These are phyloP conservation scores for Colletotrichum aenigma DNA, from an alignment of 2,329 filamentous ascomycete species.

Conservation along the genomic window DNA sequence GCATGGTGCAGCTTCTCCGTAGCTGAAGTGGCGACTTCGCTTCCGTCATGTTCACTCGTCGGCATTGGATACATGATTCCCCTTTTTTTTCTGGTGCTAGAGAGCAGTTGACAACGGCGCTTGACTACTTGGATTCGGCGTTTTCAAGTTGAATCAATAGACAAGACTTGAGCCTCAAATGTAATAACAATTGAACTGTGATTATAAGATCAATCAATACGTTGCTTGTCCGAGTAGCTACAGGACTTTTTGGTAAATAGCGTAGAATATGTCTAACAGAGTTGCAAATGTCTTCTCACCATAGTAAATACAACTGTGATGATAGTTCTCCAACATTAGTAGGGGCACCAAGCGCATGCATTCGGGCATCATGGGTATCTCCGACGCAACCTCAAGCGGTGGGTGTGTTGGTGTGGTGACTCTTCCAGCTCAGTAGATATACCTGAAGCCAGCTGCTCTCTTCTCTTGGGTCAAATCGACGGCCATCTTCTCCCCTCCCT, in stretches of 20 bases:
- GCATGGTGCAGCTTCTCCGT: neutral
- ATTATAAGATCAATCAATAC: neutral
- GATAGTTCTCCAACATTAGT: neutral
- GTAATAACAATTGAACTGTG: neutral
- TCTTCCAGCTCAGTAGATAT: slow-evolving; percentile 28
- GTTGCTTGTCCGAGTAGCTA: neutral
- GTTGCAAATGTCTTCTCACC: neutral
- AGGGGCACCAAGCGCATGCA: neutral
- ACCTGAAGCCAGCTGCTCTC: slow-evolving; percentile 31
- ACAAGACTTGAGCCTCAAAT: neutral
- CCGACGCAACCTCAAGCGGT: neutral
- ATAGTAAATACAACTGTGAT: neutral
- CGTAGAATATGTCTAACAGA: neutral
- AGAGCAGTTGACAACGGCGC: neutral
- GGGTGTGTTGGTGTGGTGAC: neutral
- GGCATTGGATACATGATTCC: neutral
- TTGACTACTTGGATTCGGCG: neutral
- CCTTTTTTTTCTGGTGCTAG: neutral
- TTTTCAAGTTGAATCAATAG: neutral
- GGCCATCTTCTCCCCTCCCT: slow-evolving; percentile 6
- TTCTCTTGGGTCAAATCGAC: slow-evolving; percentile 5
- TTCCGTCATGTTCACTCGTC: neutral
- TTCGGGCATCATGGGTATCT: neutral
- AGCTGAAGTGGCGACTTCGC: neutral
- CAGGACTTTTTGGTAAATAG: neutral